Conservation (phyloP, 345 rosid species). For the Sisymbrium altissimum region DNA sequence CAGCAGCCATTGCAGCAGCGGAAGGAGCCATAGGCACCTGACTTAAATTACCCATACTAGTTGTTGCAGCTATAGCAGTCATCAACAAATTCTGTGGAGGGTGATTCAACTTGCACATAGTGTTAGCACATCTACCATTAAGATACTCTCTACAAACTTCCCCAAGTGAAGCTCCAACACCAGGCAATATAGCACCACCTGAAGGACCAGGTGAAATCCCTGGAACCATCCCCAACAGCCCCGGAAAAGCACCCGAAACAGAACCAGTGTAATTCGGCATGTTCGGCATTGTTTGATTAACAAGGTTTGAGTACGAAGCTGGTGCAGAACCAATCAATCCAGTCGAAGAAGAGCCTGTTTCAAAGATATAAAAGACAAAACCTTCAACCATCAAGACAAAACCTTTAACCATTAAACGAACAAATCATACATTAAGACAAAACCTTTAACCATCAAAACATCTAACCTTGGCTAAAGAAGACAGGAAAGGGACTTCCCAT, state of each 20-base stretch:
- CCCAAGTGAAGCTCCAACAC: slow-evolving; percentile 93
- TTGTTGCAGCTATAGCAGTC: slow-evolving; percentile 96
- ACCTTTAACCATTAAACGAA: no score
- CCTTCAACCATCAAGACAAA: not conserved
- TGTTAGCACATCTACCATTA: slow-evolving; percentile 71
- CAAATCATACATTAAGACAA: no score
- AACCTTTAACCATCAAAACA: no score
- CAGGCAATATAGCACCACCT: slow-evolving; percentile 95
- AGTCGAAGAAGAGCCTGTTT: slow-evolving; percentile 60
- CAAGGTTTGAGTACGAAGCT: slow-evolving; percentile 65
- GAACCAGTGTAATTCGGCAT: slow-evolving; percentile 98
- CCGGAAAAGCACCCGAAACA: slow-evolving; percentile 94
- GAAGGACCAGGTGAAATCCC: slow-evolving; percentile 87
- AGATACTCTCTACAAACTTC: slow-evolving; percentile 96
- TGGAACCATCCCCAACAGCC: slow-evolving; percentile 89
- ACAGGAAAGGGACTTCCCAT: slow-evolving; percentile 99
- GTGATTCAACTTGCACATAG: slow-evolving; percentile 84
- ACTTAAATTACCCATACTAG: slow-evolving; percentile 81
- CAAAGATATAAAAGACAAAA: not conserved
- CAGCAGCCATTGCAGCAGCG: slow-evolving; percentile 99
- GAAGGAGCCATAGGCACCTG: slow-evolving; percentile 99
- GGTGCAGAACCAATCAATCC: slow-evolving; percentile 73
- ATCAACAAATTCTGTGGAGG: slow-evolving; percentile 90
- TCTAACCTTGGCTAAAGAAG: slow-evolving; percentile 82
- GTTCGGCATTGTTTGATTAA: slow-evolving; percentile 97